phyloP scores from a whole-genome alignment of 1,139 yeast genomes.

The Hyphopichia burtonii region DNA sequence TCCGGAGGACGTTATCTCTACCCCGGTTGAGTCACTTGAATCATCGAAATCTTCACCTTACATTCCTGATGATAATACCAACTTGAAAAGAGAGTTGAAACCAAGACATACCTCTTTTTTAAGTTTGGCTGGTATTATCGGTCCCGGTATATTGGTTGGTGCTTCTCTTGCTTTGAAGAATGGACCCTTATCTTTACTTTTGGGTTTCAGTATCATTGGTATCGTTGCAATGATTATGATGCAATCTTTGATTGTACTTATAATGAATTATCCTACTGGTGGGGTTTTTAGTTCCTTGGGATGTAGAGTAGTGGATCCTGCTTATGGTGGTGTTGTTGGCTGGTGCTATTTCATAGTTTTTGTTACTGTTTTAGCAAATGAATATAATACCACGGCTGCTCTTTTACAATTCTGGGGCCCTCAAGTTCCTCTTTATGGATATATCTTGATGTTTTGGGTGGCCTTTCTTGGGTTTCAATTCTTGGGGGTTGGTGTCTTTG shows the following conservation, averaged over 20 bases:
- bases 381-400: constrained; percentile 54
- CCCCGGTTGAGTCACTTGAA: background rate
- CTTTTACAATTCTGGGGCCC: constrained; percentile 61
- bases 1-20: background rate
- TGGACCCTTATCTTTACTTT: constrained; percentile 47
- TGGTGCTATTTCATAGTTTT: constrained; percentile 64
- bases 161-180: constrained; percentile 44
- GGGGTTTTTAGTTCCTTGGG: constrained; percentile 57
- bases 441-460: constrained; percentile 54
- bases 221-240: constrained; percentile 57
- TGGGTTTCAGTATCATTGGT: constrained; percentile 52
- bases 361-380: constrained; percentile 60
- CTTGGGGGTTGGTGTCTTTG: constrained; percentile 59
- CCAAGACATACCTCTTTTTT: constrained; percentile 46
- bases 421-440: constrained; percentile 59
- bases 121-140: constrained; percentile 56
- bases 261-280: constrained; percentile 52
- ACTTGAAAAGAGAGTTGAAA: constrained; percentile 36
- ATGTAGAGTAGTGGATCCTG: constrained; percentile 52
- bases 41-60: background rate
- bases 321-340: constrained; percentile 61
- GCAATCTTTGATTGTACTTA: constrained; percentile 58
- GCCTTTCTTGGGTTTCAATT: constrained; percentile 54
- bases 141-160: constrained; percentile 53
- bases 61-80: constrained; percentile 2